Evolutionary conservation across 2,329 filamentous ascomycete species (phyloP).

Genomic region (Penicillium sp.): DNA sequence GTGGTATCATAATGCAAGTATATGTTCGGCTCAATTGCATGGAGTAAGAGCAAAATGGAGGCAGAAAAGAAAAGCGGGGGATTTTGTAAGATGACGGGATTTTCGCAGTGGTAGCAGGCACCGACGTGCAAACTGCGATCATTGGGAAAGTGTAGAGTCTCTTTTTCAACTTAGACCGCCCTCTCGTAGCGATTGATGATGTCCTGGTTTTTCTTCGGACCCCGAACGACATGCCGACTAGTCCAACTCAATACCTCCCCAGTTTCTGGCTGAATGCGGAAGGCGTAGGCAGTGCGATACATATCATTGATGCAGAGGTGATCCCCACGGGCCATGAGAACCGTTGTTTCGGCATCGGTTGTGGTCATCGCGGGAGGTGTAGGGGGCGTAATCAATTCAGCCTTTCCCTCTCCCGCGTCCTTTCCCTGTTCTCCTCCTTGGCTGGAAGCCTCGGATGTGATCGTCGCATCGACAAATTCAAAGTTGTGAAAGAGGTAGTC

Average conservation of each 20-base stretch:
- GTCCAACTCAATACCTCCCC: slow-evolving; percentile 46
- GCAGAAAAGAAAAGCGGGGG: too few species aligned
- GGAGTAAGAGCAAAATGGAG: background rate
- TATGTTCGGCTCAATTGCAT: background rate
- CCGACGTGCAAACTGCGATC: background rate
- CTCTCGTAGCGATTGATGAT: slow-evolving; percentile 47
- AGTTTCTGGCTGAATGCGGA: slow-evolving; percentile 38
- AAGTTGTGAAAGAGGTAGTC: slow-evolving; percentile 53
- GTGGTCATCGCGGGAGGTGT: slow-evolving; percentile 25
- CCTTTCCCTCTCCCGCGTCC: background rate
- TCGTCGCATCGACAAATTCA: slow-evolving; percentile 32
- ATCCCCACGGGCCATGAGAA: slow-evolving; percentile 45
- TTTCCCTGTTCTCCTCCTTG: background rate
- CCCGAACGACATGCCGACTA: slow-evolving; percentile 50
- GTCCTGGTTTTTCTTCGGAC: slow-evolving; percentile 51
- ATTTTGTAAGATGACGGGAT: background rate
- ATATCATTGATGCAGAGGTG: slow-evolving; percentile 53
- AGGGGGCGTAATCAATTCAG: slow-evolving; percentile 29
- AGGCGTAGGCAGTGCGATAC: slow-evolving; percentile 51
- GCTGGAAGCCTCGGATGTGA: background rate
- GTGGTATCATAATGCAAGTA: slow-evolving; percentile 2
- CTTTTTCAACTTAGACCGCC: slow-evolving; percentile 10
- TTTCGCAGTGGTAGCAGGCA: background rate
- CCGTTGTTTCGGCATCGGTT: slow-evolving; percentile 25
- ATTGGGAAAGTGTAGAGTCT: background rate